Conservation (phyloP, 805 yeast species). For the Metschnikowia baotianmanensis region DNA sequence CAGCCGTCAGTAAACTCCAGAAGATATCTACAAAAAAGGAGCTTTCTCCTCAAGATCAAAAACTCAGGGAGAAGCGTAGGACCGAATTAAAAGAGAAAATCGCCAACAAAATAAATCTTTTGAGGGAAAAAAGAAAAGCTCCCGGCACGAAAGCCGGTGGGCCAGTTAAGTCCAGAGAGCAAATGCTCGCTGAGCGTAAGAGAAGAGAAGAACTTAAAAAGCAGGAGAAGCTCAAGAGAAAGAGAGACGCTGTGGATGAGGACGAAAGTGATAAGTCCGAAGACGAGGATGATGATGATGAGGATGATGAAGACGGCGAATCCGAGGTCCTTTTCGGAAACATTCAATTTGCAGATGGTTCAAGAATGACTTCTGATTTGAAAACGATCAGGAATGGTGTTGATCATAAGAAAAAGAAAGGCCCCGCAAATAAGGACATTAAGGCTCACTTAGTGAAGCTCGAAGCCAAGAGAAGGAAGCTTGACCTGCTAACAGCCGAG, state of each 20-base stretch:
- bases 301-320: constrained; percentile 29
- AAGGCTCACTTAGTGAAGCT: constrained; percentile 76
- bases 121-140: constrained; percentile 85
- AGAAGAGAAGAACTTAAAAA: constrained; percentile 44
- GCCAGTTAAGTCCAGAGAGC: constrained; percentile 83
- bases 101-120: constrained; percentile 62
- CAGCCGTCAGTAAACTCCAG: constrained; percentile 7
- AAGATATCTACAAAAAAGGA: constrained; percentile 20
- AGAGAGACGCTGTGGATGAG: constrained; percentile 38
- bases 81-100: constrained; percentile 75
- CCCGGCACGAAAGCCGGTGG: constrained; percentile 81
- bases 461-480: constrained; percentile 68
- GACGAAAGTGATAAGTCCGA: constrained; percentile 31
- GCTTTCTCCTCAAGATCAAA: constrained; percentile 48
- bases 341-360: constrained; percentile 80
- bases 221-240: constrained; percentile 44
- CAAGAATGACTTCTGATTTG: constrained; percentile 71
- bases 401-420: constrained; percentile 60
- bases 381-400: constrained; percentile 47
- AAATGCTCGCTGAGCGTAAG: constrained; percentile 64
- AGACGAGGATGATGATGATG: constrained; percentile 31
- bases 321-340: constrained; percentile 67
- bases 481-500: constrained; percentile 57
- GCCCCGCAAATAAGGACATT: constrained; percentile 82
- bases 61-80: constrained; percentile 51